Evolutionary conservation across 2,329 filamentous ascomycete genomes (phyloP), one percentile per base, ranked within the genome.

Genomic region (Aspergillus aculeatus): DNA sequence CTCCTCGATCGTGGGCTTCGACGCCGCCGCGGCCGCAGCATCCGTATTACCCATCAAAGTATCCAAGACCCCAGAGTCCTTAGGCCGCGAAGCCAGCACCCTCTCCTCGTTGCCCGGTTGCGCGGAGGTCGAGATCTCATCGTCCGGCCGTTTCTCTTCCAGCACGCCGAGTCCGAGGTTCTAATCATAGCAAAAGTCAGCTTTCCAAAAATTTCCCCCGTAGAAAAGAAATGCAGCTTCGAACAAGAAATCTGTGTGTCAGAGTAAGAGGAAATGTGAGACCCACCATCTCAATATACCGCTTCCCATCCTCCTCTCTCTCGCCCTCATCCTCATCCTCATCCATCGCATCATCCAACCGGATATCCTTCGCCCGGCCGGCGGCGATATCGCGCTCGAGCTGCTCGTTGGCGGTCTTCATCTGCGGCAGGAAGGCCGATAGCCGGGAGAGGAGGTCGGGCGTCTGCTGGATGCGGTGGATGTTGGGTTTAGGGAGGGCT

Each of bases 91-190:
- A 47, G 3, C 59, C 57, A 32, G 56, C 49, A 56, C 24, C 56
- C n/a, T 66, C 4, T 70, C 68, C 6, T 61, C 61, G 47, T 63
- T 68, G 5, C 61, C 58, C 11, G 58, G 55, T 50, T 62, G 57
- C 2, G 14, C 38, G 14, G 38, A 2, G 16, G 12, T 44, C 14
- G 38, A 12, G n/a, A 44, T 44, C 16, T 64, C 62, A 14, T 66
- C 69, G 21, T 57, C 64, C 5, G 57, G 57, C 19, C 64, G 68
- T 56, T 75, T 75, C 60, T 80, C 77, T 66, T 78, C 75, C 21
- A 81, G 65, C 5, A 81, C 78, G 10, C 78, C 78, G 11, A 81
- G 64, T 5, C 78, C 77, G 50, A 81, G 69, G 59, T 80, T 75
- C 76, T 78, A 47, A 16, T 7, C 6, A 19, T 7, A 44, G 6